A percentile compares a stretch with the other conserved stretches of the same genome.
phyloP scores from a whole-genome alignment of 1,139 yeast species.

The Torulaspora pretoriensis region DNA sequence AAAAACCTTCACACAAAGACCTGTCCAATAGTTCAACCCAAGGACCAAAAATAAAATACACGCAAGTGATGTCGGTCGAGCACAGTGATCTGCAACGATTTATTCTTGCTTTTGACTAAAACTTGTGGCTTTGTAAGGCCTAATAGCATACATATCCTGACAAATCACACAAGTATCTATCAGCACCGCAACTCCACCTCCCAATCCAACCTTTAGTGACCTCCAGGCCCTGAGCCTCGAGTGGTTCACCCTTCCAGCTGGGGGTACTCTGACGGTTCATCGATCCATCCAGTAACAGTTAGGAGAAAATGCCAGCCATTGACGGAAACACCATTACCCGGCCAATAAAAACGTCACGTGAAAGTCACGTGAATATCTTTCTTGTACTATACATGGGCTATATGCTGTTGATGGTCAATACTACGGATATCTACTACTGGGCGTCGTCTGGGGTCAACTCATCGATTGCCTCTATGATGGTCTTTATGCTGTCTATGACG shows the following conservation, averaged over 20 bases:
- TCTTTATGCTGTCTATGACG: conserved; percentile 61
- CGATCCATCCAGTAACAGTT: background rate
- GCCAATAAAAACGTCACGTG: background rate
- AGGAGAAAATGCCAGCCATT: background rate
- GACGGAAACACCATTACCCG: background rate
- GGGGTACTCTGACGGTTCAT: background rate
- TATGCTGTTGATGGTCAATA: background rate
- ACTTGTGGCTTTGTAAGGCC: conserved; percentile 1
- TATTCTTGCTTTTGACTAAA: background rate
- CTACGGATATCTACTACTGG: background rate
- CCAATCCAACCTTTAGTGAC: background rate
- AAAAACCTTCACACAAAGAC: background rate
- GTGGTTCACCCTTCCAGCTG: background rate
- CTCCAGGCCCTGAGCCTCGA: background rate
- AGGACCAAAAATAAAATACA: background rate
- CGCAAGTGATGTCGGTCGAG: background rate
- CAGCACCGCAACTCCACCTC: background rate
- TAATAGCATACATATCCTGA: background rate
- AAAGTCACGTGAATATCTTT: background rate
- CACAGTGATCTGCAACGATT: background rate
- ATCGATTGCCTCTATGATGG: conserved; percentile 66
- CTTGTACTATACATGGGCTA: background rate
- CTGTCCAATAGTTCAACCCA: too few species aligned
- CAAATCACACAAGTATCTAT: background rate
- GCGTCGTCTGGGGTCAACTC: conserved; percentile 43